These are phyloP conservation scores for Vickermania ingenoplastis DNA, from an alignment of 208 protist genomes.

Conservation along the genomic window DNA sequence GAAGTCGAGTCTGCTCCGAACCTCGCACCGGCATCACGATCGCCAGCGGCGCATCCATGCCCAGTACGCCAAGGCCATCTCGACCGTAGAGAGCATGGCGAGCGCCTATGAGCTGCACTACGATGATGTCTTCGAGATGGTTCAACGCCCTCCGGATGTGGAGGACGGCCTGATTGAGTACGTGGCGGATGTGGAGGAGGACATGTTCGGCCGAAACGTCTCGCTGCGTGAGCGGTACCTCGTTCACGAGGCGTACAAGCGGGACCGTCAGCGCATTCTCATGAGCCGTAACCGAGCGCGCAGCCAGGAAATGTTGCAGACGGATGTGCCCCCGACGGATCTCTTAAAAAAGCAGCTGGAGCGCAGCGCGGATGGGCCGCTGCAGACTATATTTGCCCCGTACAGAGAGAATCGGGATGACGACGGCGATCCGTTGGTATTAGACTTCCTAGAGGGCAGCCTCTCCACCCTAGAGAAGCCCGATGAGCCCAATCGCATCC, in stretches of 20 bases:
- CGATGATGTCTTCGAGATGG: slow-evolving; percentile 27
- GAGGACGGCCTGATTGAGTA: slow-evolving; percentile 58
- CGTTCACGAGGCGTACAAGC: slow-evolving; percentile 22
- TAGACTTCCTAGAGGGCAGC: neutral
- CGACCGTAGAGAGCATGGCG: slow-evolving; percentile 24
- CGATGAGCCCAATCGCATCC: neutral
- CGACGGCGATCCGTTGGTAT: neutral
- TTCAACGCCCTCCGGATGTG: slow-evolving; percentile 3
- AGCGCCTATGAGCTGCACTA: slow-evolving; percentile 57
- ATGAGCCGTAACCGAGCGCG: neutral
- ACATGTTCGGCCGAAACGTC: slow-evolving; percentile 40
- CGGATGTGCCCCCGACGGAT: neutral
- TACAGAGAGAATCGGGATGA: neutral
- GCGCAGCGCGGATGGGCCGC: neutral
- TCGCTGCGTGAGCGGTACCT: slow-evolving; percentile 61
- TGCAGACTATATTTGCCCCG: neutral
- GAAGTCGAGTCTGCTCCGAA: slow-evolving; percentile 16
- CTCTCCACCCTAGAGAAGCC: neutral
- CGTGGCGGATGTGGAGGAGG: slow-evolving; percentile 36
- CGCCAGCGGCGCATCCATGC: slow-evolving; percentile 17
- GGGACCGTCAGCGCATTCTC: slow-evolving; percentile 16
- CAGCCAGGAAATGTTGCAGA: neutral
- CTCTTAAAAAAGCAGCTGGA: neutral
- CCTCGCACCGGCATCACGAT: slow-evolving; percentile 39
- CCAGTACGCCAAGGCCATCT: slow-evolving; percentile 19